A percentile compares a stretch with the other conserved stretches of the same genome.
Conservation (phyloP, 495 filamentous ascomycete genomes). For the Lichenothelia convexa region DNA sequence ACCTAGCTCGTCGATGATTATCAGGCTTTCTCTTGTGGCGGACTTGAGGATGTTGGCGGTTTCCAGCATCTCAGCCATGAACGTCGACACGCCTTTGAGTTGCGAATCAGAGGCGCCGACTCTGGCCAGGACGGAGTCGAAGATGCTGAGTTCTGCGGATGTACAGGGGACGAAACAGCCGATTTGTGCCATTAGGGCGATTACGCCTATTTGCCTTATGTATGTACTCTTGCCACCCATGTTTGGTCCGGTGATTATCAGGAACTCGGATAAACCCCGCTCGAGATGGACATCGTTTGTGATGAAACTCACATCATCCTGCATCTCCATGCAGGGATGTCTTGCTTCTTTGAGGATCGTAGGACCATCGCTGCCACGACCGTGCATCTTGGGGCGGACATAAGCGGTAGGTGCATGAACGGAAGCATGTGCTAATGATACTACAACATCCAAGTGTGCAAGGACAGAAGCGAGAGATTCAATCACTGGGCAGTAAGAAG, state of each 20-base stretch:
- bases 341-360: constrained; percentile 84
- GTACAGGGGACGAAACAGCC: constrained; percentile 92
- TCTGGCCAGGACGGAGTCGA: constrained; percentile 92
- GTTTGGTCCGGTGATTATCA: constrained; percentile 96
- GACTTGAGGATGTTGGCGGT: constrained; percentile 97
- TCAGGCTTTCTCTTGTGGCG: constrained; percentile 79
- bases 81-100: constrained; percentile 94
- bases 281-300: constrained; percentile 84
- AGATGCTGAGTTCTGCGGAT: constrained; percentile 83
- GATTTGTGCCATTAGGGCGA: constrained; percentile 92
- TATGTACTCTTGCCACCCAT: constrained; percentile 99
- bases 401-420: constrained; percentile 87
- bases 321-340: constrained; percentile 98
- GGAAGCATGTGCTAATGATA: constrained; percentile 84
- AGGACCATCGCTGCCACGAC: constrained; percentile 73
- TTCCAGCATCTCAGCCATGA: constrained; percentile 99
- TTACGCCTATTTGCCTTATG: constrained; percentile 93
- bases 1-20: constrained; percentile 98
- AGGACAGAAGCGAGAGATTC: constrained; percentile 78
- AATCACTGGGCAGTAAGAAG: constrained; percentile 86
- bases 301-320: constrained; percentile 96
- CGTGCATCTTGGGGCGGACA: constrained; percentile 79
- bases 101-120: constrained; percentile 92
- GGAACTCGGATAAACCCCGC: constrained; percentile 69
- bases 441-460: constrained; percentile 90